Evolutionary conservation across 148 eudicot genomes (phyloP).

Genomic region (Rhododendron griersonianum): DNA sequence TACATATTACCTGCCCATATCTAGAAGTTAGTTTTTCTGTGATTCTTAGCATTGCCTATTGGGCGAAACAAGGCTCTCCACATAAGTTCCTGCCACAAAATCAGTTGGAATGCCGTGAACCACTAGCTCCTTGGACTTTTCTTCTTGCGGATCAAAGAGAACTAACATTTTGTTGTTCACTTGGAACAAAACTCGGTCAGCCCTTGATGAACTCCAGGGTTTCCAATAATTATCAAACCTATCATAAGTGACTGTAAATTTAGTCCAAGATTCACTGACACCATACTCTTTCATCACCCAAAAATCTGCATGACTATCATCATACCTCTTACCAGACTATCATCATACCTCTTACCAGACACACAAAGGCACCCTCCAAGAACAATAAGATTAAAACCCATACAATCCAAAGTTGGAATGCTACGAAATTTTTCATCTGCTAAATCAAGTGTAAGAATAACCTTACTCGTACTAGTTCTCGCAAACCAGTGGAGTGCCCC

Average conservation of each 20-base stretch:
- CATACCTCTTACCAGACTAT: neutral
- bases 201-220: neutral
- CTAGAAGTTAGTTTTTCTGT: no score
- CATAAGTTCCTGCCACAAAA: neutral
- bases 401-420: neutral
- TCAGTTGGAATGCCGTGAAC: neutral
- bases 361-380: conserved; percentile 6
- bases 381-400: neutral
- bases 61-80: neutral
- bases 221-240: neutral
- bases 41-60: neutral
- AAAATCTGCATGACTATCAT: neutral
- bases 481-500: conserved; percentile 3
- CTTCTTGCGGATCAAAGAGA: neutral
- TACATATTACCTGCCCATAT: no score
- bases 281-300: neutral
- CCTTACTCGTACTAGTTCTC: rapidly evolving
- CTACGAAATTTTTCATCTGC: neutral
- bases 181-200: neutral
- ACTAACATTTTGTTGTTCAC: neutral
- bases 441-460: neutral
- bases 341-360: no score
- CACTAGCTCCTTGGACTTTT: neutral
- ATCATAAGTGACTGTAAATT: neutral
- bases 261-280: neutral